These are phyloP conservation scores for Lasiodiplodia sp. DNA, from an alignment of 2,329 filamentous ascomycete genomes.

Conservation along the genomic window DNA sequence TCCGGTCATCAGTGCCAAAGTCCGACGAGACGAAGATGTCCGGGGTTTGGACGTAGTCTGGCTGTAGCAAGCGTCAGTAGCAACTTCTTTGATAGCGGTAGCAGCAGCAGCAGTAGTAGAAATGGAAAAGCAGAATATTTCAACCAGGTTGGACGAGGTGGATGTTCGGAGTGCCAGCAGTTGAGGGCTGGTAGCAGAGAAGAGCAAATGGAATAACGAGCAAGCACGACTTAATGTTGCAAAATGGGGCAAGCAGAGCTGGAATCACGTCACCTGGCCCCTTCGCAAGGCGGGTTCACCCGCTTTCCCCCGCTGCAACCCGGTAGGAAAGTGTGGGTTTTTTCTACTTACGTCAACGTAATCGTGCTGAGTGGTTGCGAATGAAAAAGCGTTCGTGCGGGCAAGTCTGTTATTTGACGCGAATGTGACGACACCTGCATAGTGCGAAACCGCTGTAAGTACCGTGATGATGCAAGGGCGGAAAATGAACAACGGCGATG, in stretches of 20 bases:
- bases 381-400: not conserved
- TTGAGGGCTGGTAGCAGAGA: not conserved
- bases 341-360: not conserved
- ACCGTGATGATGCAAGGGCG: not conserved
- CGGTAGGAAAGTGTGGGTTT: not conserved
- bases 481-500: not conserved
- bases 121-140: not conserved
- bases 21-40: not conserved
- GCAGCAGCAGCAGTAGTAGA: not conserved
- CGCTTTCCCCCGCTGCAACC: not conserved
- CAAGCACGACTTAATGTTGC: constrained; percentile 17
- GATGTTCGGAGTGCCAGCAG: not conserved
- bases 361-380: not conserved
- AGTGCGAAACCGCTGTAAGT: not conserved
- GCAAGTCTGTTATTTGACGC: not conserved
- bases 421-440: not conserved
- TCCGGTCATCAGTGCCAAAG: not conserved
- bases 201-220: not conserved
- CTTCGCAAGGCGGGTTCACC: not conserved
- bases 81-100: not conserved
- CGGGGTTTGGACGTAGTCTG: not conserved
- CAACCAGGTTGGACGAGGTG: not conserved
- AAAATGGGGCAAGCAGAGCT: constrained; percentile 9
- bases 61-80: not conserved
- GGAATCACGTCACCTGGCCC: constrained; percentile 22